A percentile compares a stretch with the other conserved stretches of the same genome.
phyloP scores from a whole-genome alignment of 2,329 filamentous ascomycete species.

The Raffaelea deltoideospora region DNA sequence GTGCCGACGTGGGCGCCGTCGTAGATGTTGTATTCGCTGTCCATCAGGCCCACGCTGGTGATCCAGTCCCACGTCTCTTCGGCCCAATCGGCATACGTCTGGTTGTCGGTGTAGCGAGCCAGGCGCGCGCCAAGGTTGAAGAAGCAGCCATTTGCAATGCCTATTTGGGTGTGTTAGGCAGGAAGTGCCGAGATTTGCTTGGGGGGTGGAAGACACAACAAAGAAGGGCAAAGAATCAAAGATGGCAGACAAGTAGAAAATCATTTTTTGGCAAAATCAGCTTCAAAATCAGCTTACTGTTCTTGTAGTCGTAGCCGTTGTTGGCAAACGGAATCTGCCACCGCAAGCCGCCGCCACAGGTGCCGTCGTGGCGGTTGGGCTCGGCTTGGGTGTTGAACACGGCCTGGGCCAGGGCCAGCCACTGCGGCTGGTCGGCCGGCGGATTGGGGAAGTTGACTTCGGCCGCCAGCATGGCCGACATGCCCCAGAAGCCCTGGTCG shows the following conservation, averaged over 20 bases:
- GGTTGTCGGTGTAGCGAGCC: constrained; percentile 42
- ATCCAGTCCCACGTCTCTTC: constrained; percentile 43
- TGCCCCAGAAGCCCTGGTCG: constrained; percentile 45
- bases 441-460: constrained; percentile 36
- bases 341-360: constrained; percentile 46
- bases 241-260: too few species aligned
- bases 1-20: constrained; percentile 36
- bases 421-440: constrained; percentile 23
- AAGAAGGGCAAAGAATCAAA: too few species aligned
- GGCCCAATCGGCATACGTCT: constrained; percentile 40
- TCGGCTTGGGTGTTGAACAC: constrained; percentile 37
- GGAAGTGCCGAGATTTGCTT: too few species aligned
- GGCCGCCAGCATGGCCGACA: constrained; percentile 39
- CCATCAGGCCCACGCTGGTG: constrained; percentile 31
- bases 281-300: constrained; percentile 13
- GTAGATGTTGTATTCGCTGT: constrained; percentile 39
- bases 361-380: constrained; percentile 33
- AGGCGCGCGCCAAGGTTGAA: constrained; percentile 42
- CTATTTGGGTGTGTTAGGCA: constrained; percentile 3
- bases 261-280: background rate
- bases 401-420: constrained; percentile 40
- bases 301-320: constrained; percentile 51
- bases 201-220: too few species aligned
- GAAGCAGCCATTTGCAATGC: constrained; percentile 31
- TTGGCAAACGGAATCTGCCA: constrained; percentile 54